Percentiles rank a stretch among this genome's conserved stretches.
phyloP scores from a whole-genome alignment of 225 moss, liverwort and hornwort species.

The Bryum argenteum region DNA sequence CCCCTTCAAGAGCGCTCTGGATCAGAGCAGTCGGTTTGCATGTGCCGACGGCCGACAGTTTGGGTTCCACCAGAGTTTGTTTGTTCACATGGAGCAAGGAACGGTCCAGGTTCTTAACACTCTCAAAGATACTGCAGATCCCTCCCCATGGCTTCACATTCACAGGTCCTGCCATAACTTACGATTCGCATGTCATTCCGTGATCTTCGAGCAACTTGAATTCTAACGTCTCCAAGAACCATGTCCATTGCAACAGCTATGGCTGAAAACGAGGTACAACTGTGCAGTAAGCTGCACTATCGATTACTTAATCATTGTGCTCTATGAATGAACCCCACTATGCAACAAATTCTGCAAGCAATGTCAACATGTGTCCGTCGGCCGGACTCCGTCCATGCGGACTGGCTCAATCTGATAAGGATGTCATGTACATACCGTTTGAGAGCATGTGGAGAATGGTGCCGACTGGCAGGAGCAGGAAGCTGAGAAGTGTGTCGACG shows the following conservation, averaged over 20 bases:
- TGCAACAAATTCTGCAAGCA: no score
- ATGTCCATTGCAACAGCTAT: neutral
- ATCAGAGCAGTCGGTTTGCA: slow-evolving; percentile 16
- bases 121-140: neutral
- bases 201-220: neutral
- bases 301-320: no score
- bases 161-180: neutral
- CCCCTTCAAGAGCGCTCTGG: neutral
- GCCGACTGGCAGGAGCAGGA: slow-evolving; percentile 29
- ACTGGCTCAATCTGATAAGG: neutral
- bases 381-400: neutral
- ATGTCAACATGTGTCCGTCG: no score
- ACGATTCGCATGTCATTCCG: neutral
- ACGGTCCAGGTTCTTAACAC: slow-evolving; percentile 8
- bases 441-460: slow-evolving; percentile 18
- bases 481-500: slow-evolving; percentile 31
- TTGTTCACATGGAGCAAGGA: slow-evolving; percentile 22
- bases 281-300: no score
- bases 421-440: neutral
- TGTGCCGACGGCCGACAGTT: slow-evolving; percentile 5
- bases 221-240: neutral
- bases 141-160: slow-evolving; percentile 7
- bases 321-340: no score
- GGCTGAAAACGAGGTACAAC: no score
- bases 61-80: slow-evolving; percentile 15